Conservation (phyloP, 2,329 filamentous ascomycete species). For the Hypoxylon sp. region DNA sequence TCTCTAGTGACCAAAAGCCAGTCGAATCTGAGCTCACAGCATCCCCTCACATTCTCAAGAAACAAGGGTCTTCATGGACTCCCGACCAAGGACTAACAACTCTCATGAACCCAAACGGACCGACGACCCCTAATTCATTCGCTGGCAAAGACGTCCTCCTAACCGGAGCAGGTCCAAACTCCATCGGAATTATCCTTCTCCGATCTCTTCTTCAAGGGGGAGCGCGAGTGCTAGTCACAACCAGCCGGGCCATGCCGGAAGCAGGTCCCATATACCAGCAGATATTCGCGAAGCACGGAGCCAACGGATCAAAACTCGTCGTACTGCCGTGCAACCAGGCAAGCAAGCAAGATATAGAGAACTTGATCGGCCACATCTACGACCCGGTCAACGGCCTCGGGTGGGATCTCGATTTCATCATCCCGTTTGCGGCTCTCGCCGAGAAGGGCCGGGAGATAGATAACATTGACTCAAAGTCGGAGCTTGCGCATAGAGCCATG, state of each 20-base stretch:
- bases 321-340: constrained; percentile 53
- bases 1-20: background rate
- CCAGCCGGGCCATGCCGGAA: constrained; percentile 45
- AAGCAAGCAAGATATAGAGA: constrained; percentile 51
- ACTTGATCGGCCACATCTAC: constrained; percentile 51
- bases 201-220: constrained; percentile 32
- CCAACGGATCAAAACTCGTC: constrained; percentile 46
- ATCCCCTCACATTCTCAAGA: constrained; percentile 30
- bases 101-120: constrained; percentile 7
- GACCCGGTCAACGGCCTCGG: constrained; percentile 41
- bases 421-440: constrained; percentile 54
- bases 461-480: constrained; percentile 46
- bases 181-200: constrained; percentile 34
- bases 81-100: constrained; percentile 23
- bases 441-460: constrained; percentile 50
- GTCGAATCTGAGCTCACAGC: constrained; percentile 3
- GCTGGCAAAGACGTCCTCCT: constrained; percentile 29
- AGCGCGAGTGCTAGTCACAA: constrained; percentile 50
- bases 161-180: constrained; percentile 36
- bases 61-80: constrained; percentile 17
- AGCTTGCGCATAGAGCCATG: constrained; percentile 52
- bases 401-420: constrained; percentile 50
- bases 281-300: constrained; percentile 47
- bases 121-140: constrained; percentile 11
- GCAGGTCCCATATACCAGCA: constrained; percentile 47